phyloP scores from a whole-genome alignment of 73 alveolate species.

The Symbiodinium pilosum region DNA sequence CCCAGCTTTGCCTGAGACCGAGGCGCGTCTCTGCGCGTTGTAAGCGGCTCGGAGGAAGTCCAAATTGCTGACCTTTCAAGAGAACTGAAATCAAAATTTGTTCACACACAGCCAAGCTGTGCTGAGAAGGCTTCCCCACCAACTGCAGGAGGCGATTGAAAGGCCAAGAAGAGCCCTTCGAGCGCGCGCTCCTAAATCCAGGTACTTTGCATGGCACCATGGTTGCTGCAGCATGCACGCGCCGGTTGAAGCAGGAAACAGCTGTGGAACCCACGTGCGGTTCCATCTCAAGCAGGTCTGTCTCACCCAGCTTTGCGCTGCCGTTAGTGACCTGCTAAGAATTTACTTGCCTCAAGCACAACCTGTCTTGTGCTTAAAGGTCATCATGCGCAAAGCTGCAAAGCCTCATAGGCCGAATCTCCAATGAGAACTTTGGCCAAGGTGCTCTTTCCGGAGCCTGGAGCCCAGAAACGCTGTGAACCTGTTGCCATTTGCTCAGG shows the following conservation, averaged over 20 bases:
- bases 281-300: conserved; percentile 73
- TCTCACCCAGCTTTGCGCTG: conserved; percentile 63
- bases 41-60: conserved; percentile 89
- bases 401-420: conserved; percentile 88
- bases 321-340: conserved; percentile 39
- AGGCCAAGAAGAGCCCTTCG: conserved; percentile 86
- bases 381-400: neutral
- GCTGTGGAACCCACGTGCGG: conserved; percentile 24
- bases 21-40: conserved; percentile 70
- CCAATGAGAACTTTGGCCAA: conserved; percentile 88
- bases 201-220: too few relatives aligned
- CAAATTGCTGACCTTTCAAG: conserved; percentile 60
- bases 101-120: neutral
- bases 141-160: conserved; percentile 91
- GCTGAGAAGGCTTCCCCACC: conserved; percentile 21
- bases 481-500: neutral
- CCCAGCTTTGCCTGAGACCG: conserved; percentile 8
- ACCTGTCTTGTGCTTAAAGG: too few relatives aligned
- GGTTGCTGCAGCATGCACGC: neutral
- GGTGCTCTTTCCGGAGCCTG: conserved; percentile 94
- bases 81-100: neutral
- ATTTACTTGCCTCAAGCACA: neutral
- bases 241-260: too few relatives aligned
- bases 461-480: neutral
- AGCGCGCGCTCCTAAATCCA: conserved; percentile 87